These are phyloP conservation scores for Phytopythium chamaehyphon DNA, from an alignment of 352 stramenopile species.

Conservation along the genomic window DNA sequence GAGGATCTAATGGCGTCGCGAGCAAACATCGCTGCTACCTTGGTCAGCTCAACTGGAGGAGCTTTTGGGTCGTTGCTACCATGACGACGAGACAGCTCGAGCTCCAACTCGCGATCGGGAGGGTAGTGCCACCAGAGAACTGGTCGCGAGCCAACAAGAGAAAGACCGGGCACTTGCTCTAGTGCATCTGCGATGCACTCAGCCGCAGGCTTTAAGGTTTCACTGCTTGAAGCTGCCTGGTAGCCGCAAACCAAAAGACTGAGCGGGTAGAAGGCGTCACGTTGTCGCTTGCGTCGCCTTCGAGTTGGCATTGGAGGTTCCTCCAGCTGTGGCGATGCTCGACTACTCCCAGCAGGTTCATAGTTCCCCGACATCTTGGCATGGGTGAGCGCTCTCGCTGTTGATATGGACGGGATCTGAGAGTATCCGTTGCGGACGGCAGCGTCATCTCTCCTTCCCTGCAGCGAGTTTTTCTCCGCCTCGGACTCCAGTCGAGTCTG, in stretches of 20 bases:
- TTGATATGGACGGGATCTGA: slow-evolving; percentile 78
- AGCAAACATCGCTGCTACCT: slow-evolving; percentile 46
- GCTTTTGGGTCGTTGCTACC: too few species aligned
- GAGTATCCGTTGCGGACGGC: slow-evolving; percentile 65
- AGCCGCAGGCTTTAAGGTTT: background rate
- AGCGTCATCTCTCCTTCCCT: slow-evolving; percentile 43
- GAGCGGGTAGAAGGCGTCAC: slow-evolving; percentile 28
- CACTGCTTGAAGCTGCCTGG: slow-evolving; percentile 24
- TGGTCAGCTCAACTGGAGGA: slow-evolving; percentile 33
- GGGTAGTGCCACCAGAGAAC: slow-evolving; percentile 57
- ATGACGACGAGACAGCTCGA: slow-evolving; percentile 1
- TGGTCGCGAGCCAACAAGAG: slow-evolving; percentile 26
- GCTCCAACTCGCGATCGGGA: slow-evolving; percentile 16
- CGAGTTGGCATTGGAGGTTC: background rate
- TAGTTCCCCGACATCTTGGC: slow-evolving; percentile 1
- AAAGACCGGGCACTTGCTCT: slow-evolving; percentile 35
- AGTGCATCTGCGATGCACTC: slow-evolving; percentile 15
- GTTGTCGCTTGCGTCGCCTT: slow-evolving; percentile 1
- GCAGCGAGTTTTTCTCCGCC: slow-evolving; percentile 24
- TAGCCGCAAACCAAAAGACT: slow-evolving; percentile 55
- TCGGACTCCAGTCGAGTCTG: slow-evolving; percentile 4
- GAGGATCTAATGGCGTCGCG: slow-evolving; percentile 47
- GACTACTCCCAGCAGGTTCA: too few species aligned
- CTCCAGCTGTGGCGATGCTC: too few species aligned
- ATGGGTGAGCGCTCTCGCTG: slow-evolving; percentile 33